phyloP scores from a whole-genome alignment of 140 eudicot genomes.

The Bidens hawaiensis region DNA sequence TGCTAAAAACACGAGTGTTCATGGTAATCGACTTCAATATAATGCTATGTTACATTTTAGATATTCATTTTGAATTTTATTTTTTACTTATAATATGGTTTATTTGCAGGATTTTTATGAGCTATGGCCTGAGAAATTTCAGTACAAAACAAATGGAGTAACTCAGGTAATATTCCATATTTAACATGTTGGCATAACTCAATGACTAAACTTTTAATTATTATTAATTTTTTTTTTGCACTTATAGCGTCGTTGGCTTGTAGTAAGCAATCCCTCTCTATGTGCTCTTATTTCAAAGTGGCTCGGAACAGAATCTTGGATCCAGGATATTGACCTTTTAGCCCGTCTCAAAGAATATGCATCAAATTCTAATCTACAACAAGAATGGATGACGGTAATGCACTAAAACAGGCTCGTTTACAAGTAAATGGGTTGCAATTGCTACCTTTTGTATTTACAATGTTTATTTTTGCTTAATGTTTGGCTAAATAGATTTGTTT shows the following conservation, averaged over 20 bases:
- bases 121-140: conserved; percentile 65
- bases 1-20: conserved; percentile 48
- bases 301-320: conserved; percentile 61
- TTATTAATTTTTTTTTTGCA: background rate
- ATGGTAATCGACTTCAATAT: conserved; percentile 29
- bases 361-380: conserved; percentile 43
- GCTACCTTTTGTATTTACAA: background rate
- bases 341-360: conserved; percentile 40
- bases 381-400: conserved; percentile 48
- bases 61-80: background rate
- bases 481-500: background rate
- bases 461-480: conserved; percentile 4
- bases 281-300: conserved; percentile 50
- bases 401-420: background rate
- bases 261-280: conserved; percentile 58
- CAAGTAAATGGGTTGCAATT: background rate
- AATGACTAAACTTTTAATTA: background rate
- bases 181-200: conserved; percentile 8
- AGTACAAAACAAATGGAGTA: conserved; percentile 62
- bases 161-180: conserved; percentile 43
- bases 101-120: conserved; percentile 50
- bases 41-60: background rate
- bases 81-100: conserved; percentile 4
- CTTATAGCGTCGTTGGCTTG: conserved; percentile 62
- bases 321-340: conserved; percentile 46